phyloP scores from a whole-genome alignment of 176 grass and related monocot species.

The Tuctoria greenei region DNA sequence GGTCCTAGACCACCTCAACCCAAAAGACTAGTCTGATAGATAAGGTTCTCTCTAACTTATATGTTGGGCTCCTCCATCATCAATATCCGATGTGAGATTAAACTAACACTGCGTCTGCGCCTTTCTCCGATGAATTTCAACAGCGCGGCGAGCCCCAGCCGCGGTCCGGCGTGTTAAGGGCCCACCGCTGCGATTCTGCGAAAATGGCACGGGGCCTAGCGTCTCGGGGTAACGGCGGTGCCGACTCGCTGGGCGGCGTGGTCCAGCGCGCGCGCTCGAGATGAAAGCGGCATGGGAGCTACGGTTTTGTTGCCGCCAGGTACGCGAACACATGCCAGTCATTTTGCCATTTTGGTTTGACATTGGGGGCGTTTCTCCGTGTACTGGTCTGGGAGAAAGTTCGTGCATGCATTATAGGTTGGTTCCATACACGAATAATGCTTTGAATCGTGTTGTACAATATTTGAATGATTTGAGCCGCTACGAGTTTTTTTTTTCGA shows the following conservation, averaged over 20 bases:
- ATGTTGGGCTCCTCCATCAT: too few relatives aligned
- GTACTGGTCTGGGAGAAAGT: neutral
- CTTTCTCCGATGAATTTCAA: neutral
- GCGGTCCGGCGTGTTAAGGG: neutral
- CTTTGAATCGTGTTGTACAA: neutral
- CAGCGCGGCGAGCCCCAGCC: neutral
- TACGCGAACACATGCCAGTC: neutral
- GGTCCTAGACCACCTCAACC: too few relatives aligned
- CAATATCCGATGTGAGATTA: too few relatives aligned
- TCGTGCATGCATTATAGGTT: neutral
- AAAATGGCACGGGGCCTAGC: neutral
- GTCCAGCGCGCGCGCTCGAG: neutral
- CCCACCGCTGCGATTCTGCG: too few relatives aligned
- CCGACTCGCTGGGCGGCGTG: neutral
- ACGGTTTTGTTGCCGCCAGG: neutral
- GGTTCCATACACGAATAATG: neutral
- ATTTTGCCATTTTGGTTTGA: neutral
- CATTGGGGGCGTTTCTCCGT: neutral
- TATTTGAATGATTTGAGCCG: neutral
- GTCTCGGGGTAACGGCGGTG: neutral
- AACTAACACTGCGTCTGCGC: too few relatives aligned
- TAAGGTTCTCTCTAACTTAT: too few relatives aligned
- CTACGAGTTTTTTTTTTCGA: neutral
- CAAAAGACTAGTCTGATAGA: too few relatives aligned
- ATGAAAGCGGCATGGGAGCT: neutral